These are phyloP conservation scores for Panellus pusillus DNA, from an alignment of 768 basidiomycete species.

Conservation along the genomic window DNA sequence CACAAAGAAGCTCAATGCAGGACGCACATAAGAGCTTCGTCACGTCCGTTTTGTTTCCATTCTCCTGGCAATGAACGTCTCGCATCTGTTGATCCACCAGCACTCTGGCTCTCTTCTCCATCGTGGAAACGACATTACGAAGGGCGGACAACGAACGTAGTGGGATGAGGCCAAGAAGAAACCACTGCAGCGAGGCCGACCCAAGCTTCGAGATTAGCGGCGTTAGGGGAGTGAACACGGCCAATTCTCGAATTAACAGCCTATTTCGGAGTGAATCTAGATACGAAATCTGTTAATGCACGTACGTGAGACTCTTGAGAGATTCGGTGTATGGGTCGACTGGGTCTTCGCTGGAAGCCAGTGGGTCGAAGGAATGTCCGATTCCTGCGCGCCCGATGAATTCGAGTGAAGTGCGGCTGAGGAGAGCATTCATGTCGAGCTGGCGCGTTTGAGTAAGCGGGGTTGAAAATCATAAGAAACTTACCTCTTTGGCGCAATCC, in stretches of 20 bases:
- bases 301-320: slow-evolving; percentile 6
- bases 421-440: slow-evolving; percentile 8
- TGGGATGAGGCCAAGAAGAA: slow-evolving; percentile 34
- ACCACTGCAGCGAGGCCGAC: slow-evolving; percentile 31
- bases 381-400: slow-evolving; percentile 9
- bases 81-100: slow-evolving; percentile 25
- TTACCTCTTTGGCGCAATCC: slow-evolving; percentile 2
- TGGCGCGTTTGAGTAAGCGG: not conserved
- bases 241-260: slow-evolving; percentile 3
- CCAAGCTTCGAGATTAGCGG: slow-evolving; percentile 25
- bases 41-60: slow-evolving; percentile 42
- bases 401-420: slow-evolving; percentile 14
- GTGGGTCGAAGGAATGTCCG: slow-evolving; percentile 11
- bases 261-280: not conserved
- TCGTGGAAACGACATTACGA: slow-evolving; percentile 33
- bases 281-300: not conserved
- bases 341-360: not conserved
- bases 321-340: slow-evolving; percentile 7
- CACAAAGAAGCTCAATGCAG: not conserved
- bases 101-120: slow-evolving; percentile 36
- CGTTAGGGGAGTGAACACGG: slow-evolving; percentile 16
- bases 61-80: no score
- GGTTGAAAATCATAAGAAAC: no score
- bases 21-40: slow-evolving; percentile 45
- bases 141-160: slow-evolving; percentile 31